Base-by-base conservation (phyloP, 2,329 filamentous ascomycete species). In the Trichoderma sp. region DNA sequence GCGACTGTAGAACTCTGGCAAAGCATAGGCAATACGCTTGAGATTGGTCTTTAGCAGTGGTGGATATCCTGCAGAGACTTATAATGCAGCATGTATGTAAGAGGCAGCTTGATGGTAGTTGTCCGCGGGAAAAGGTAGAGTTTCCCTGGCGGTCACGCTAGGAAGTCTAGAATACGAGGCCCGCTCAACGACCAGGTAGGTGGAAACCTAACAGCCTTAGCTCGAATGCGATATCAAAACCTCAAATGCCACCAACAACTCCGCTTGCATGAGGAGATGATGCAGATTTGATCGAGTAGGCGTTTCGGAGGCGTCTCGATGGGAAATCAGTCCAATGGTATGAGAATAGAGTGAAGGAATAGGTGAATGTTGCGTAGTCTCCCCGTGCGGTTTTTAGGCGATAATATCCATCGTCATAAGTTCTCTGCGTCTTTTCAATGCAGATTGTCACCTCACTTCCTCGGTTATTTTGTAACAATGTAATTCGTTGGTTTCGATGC, bases 91-190 rank as follows among this genome's bases (percentile, higher is more conserved):
- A 53, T 57, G 34, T 15, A 47, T 64, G 62, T 30, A 68, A 59
- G 36, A 50, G n/a, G 36, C 11, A 59, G 30, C 23, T 20, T 28
- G 28, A 8, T n/a, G 13, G 6, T 7, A 34, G 34, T 68, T 47
- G 26, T 39, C 65, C 65, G 65, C 65, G 65, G 65, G 36, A 30
- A 68, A 68, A 32, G 6, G 20, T 62, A 23, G 4, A 32, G 65
- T 68, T 68, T 32, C 26, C 55, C 65, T 26, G 30, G 62, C 62
- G 43, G 47, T 28, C 62, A 61, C 65, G 55, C 65, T 68, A 68
- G 55, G n/a, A 59, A 59, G 28, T 47, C 36, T 17, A 47, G 55
- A 32, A 59, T 23, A 47, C 53, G 36, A 68, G 65, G 15, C 65
- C 65, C 55, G 65, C 34, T 58, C 55, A 59, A 58, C 8, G 50